Evolutionary conservation across 495 filamentous ascomycete genomes (phyloP), one percentile per base, ranked within the genome.

Genomic region (Cercophora sp.): DNA sequence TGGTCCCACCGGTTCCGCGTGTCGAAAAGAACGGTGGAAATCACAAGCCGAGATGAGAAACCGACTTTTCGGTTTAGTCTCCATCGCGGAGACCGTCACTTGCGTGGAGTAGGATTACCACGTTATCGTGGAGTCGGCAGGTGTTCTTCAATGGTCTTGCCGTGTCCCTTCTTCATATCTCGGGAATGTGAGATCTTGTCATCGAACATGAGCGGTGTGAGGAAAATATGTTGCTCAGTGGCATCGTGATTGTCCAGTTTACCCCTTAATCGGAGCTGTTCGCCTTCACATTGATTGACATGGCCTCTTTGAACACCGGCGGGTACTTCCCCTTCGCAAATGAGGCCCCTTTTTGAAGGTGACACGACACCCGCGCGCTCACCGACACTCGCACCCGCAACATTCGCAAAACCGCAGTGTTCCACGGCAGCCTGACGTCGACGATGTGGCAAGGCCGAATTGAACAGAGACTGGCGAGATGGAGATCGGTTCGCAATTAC

Each of bases 401-500:
- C n/a, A n/a, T n/a, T n/a, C n/a, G n/a, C n/a, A n/a, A n/a, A n/a
- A n/a, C n/a, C n/a, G n/a, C n/a, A n/a, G n/a, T n/a, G n/a, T n/a
- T n/a, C n/a, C n/a, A n/a, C n/a, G n/a, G n/a, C n/a, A n/a, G n/a
- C n/a, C n/a, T n/a, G n/a, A n/a, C n/a, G n/a, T n/a, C n/a, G n/a
- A 32, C 51, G 58, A 60, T 60, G 58, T 57, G 58, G 58, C 58
- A 54, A 31, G 24, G 29, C 22, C 40, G 39, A 35, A 42, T 52
- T 41, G 27, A 29, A 19, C 32, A n/a, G 22, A 29, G 18, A 20
- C 24, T 29, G 8, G 32, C 43, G n/a, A n/a, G n/a, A n/a, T n/a
- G n/a, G n/a, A n/a, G n/a, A n/a, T n/a, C n/a, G n/a, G n/a, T n/a
- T n/a, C n/a, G n/a, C n/a, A n/a, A n/a, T n/a, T n/a, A n/a, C n/a